phyloP scores from a whole-genome alignment of 2,329 filamentous ascomycete genomes.

The Fusarium sp. region DNA sequence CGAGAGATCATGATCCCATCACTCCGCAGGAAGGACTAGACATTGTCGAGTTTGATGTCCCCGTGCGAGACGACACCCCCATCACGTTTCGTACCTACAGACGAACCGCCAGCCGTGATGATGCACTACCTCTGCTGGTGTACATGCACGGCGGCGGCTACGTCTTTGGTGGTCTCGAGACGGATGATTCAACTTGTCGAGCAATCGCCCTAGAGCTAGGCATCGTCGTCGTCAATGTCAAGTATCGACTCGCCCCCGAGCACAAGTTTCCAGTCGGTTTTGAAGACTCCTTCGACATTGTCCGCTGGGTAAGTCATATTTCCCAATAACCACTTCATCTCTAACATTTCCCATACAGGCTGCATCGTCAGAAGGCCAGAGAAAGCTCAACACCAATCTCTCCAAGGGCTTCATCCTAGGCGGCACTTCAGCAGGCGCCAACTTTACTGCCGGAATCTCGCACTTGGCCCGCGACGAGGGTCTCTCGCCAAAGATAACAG shows the following conservation, averaged over 20 bases:
- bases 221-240: conserved; percentile 57
- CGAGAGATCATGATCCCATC: conserved; percentile 34
- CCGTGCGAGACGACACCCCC: conserved; percentile 27
- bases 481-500: conserved; percentile 55
- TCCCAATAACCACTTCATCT: background rate
- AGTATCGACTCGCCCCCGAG: conserved; percentile 63
- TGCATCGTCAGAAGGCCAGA: conserved; percentile 32
- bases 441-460: conserved; percentile 58
- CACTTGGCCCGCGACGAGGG: conserved; percentile 52
- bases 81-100: conserved; percentile 39
- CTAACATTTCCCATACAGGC: conserved; percentile 8
- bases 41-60: conserved; percentile 37
- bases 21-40: conserved; percentile 30
- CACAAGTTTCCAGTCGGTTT: conserved; percentile 58
- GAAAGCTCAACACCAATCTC: conserved; percentile 53
- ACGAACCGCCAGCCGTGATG: background rate
- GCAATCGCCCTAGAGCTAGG: conserved; percentile 34
- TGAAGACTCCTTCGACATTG: conserved; percentile 57
- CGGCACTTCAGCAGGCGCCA: conserved; percentile 63
- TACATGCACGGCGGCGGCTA: conserved; percentile 44
- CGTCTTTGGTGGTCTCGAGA: conserved; percentile 41
- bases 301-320: conserved; percentile 37
- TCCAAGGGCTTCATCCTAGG: conserved; percentile 59
- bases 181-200: conserved; percentile 41
- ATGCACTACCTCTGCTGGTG: conserved; percentile 31